Conservation (phyloP, 1,139 yeast species). For the Diutina mesorugosa region DNA sequence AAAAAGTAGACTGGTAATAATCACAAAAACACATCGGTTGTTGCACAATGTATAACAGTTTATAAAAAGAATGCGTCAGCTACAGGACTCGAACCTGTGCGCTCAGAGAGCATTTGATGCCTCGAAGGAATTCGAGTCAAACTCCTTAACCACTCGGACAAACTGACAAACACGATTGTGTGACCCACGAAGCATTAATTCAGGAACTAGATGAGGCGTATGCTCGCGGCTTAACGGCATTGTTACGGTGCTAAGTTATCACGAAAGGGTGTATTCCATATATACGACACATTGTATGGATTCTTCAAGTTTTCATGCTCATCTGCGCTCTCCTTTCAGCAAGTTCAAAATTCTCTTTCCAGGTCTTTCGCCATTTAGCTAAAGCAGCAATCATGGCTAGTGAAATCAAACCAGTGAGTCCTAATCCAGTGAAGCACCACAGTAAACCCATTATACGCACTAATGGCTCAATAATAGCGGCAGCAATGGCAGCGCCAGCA, state of each 20-base stretch:
- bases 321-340: background rate
- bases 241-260: too few relatives aligned
- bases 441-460: background rate
- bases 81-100: slow-evolving; percentile 2
- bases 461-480: background rate
- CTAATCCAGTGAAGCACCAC: background rate
- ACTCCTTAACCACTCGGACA: slow-evolving; percentile 2
- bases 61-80: background rate
- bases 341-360: background rate
- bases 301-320: too few relatives aligned
- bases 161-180: background rate
- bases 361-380: background rate
- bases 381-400: background rate
- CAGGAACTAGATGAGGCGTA: too few relatives aligned
- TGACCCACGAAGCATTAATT: background rate
- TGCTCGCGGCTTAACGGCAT: too few relatives aligned
- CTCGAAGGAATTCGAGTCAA: slow-evolving; percentile 2
- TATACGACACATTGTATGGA: background rate
- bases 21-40: too few relatives aligned
- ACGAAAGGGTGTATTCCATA: too few relatives aligned
- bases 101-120: slow-evolving; percentile 2
- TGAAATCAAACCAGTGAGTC: background rate
- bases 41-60: too few relatives aligned
- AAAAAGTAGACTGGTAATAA: background rate
- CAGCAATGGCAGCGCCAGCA: slow-evolving; percentile 1